phyloP scores from a whole-genome alignment of 1,284 basidiomycete genomes.

The Microbotryum violaceum region DNA sequence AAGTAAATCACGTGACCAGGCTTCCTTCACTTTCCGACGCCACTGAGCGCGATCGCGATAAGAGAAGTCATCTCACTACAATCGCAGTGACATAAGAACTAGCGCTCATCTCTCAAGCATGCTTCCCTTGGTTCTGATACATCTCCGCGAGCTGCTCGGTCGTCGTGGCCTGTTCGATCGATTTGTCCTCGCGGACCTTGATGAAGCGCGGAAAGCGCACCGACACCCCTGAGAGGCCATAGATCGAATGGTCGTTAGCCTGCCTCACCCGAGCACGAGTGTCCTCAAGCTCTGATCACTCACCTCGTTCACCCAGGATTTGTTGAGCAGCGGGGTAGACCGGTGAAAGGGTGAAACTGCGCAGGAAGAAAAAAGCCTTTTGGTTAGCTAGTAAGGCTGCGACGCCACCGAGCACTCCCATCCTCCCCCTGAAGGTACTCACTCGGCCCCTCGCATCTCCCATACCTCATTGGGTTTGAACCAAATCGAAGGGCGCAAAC shows the following conservation, averaged over 20 bases:
- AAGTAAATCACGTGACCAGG: no score
- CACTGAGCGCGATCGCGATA: no score
- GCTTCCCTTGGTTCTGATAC: slow-evolving; percentile 23
- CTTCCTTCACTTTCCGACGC: no score
- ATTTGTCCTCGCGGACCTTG: slow-evolving; percentile 34
- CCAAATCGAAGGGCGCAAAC: slow-evolving; percentile 71
- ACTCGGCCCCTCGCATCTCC: slow-evolving; percentile 89
- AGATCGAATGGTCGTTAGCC: no score
- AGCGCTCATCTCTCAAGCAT: not conserved
- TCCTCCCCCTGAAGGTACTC: slow-evolving; percentile 37
- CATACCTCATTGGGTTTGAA: slow-evolving; percentile 72
- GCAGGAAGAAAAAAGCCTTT: slow-evolving; percentile 6
- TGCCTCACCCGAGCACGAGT: no score
- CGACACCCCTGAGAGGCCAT: slow-evolving; percentile 23
- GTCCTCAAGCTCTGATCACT: no score
- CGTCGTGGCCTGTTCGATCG: slow-evolving; percentile 33
- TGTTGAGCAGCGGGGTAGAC: slow-evolving; percentile 74
- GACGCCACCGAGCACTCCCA: not conserved
- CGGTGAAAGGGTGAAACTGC: slow-evolving; percentile 76
- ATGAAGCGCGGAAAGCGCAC: slow-evolving; percentile 44
- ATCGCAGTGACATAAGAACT: no score
- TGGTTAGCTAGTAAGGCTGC: not conserved
- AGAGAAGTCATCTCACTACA: no score
- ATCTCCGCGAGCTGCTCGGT: slow-evolving; percentile 24
- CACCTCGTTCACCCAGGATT: slow-evolving; percentile 60